These are phyloP conservation scores for Moniliophthora roreri DNA, from an alignment of 1,284 basidiomycete species.

Conservation along the genomic window DNA sequence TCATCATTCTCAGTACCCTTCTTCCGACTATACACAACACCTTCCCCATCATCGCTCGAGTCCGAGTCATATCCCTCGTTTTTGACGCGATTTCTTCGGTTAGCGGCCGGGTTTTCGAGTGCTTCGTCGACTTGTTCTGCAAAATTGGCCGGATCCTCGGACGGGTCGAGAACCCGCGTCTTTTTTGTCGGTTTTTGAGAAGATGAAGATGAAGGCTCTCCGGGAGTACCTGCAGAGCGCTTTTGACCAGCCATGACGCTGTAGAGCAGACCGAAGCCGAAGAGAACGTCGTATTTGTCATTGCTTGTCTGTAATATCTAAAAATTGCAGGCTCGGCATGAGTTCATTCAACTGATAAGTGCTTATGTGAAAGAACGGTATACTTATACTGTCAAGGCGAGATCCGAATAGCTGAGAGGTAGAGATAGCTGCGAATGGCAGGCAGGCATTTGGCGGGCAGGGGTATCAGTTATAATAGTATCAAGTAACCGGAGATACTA, in stretches of 20 bases:
- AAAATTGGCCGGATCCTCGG: conserved; percentile 71
- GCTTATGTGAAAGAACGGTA: not conserved
- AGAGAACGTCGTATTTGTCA: no score
- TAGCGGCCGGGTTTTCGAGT: conserved; percentile 60
- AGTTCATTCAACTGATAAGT: no score
- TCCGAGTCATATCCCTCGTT: conserved; percentile 93
- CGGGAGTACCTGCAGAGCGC: conserved; percentile 49
- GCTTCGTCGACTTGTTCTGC: conserved; percentile 72
- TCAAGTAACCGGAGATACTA: no score
- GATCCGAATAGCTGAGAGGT: conserved; percentile 3
- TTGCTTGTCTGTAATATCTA: no score
- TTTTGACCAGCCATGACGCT: conserved; percentile 30
- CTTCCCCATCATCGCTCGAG: conserved; percentile 90
- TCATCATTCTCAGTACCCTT: conserved; percentile 53
- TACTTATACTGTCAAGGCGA: not conserved
- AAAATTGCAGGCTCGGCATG: no score
- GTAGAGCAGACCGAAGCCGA: no score
- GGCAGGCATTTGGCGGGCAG: not conserved
- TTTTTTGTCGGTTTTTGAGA: conserved; percentile 54
- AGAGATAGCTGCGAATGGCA: conserved; percentile 2
- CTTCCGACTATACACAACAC: conserved; percentile 78
- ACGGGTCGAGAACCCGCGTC: conserved; percentile 78
- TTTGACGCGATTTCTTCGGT: conserved; percentile 69
- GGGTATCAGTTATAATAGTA: not conserved
- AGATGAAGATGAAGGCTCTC: conserved; percentile 34